A percentile compares a stretch with the other conserved stretches of the same genome.
Evolutionary conservation across 495 filamentous ascomycete species (phyloP).

Genomic region (Talaromyces proteolyticus): DNA sequence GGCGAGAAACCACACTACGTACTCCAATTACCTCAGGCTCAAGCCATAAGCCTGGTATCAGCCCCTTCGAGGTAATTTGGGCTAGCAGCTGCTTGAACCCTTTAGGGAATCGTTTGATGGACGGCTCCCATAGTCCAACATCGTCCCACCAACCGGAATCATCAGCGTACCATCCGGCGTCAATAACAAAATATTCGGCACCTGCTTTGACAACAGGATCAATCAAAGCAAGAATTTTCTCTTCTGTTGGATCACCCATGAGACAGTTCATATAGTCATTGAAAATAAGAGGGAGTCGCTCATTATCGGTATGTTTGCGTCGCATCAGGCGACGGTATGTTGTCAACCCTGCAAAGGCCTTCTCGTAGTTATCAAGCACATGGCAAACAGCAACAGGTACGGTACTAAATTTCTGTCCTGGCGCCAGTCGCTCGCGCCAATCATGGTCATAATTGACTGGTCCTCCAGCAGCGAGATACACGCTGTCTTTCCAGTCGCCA

Average conservation of each 20-base stretch:
- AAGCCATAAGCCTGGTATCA: constrained; percentile 18
- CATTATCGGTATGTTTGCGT: constrained; percentile 10
- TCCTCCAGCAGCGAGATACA: constrained; percentile 15
- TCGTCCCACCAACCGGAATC: constrained; percentile 21
- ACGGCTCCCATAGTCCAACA: constrained; percentile 22
- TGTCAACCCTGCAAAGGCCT: constrained; percentile 15
- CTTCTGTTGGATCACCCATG: constrained; percentile 20
- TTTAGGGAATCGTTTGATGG: constrained; percentile 16
- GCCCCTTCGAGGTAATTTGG: constrained; percentile 6
- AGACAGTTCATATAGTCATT: constrained; percentile 26
- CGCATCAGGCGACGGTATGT: constrained; percentile 14
- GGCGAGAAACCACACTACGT: constrained; percentile 10
- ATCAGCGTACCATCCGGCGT: constrained; percentile 23
- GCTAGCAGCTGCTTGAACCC: constrained; percentile 12
- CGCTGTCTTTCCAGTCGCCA: constrained; percentile 16
- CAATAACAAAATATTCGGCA: constrained; percentile 21
- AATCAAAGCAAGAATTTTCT: constrained; percentile 17
- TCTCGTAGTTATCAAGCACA: constrained; percentile 5
- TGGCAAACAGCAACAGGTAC: constrained; percentile 14
- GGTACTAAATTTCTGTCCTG: constrained; percentile 9
- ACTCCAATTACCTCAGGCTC: constrained; percentile 20
- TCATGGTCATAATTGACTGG: constrained; percentile 13
- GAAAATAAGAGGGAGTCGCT: constrained; percentile 16
- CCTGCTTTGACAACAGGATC: constrained; percentile 9
- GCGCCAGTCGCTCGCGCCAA: constrained; percentile 9